Evolutionary conservation across 768 basidiomycete genomes (phyloP), one percentile per base, ranked within the genome.

Genomic region (Leccinum imitatum): DNA sequence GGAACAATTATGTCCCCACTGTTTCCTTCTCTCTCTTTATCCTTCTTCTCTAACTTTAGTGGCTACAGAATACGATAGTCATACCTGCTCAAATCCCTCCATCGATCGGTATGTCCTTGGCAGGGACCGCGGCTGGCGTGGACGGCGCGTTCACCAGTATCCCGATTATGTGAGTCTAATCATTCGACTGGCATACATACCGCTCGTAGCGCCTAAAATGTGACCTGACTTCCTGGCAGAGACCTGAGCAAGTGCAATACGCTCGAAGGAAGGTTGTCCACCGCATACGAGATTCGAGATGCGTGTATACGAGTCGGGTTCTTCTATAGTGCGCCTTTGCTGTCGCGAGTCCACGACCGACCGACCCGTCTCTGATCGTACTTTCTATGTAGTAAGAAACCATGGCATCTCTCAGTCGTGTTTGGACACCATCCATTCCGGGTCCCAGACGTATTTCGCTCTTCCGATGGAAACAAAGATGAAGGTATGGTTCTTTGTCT

Each of bases 301-400:
- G 92, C 93, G 0, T 93, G 90, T 64, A 85, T 91, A 55, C 80
- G 83, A 54, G 90, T 91, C 6, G 93, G 93, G 1, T 94, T 95
- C 70, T 90, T 95, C 72, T 95, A 94, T 66, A 83, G 89, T 89
- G 63, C 23, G 76, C 10, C 17, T 30, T 31, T 11, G 1, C 54
- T 47, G 7, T 59, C 53, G 9, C 9, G 15, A 3, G 17, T 50
- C 44, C 25, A 30, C 23, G 23, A 31, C 19, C 35, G 47, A 27
- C 17, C 4, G 30, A 27, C 4, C 6, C 13, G 15, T 50, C 35
- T 33, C 35, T 41, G 23, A 33, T 54, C 19, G 4, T 9, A 15
- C n/a, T n/a, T 31, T 23, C 19, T 6, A 3, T 48, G 21, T 69
- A 93, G 89, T 91, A 17, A 81, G 77, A 67, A 91, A 92, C 63